Evolutionary conservation across 768 basidiomycete species (phyloP), one percentile per base, ranked within the genome.

Genomic region (Lactarius quietus): DNA sequence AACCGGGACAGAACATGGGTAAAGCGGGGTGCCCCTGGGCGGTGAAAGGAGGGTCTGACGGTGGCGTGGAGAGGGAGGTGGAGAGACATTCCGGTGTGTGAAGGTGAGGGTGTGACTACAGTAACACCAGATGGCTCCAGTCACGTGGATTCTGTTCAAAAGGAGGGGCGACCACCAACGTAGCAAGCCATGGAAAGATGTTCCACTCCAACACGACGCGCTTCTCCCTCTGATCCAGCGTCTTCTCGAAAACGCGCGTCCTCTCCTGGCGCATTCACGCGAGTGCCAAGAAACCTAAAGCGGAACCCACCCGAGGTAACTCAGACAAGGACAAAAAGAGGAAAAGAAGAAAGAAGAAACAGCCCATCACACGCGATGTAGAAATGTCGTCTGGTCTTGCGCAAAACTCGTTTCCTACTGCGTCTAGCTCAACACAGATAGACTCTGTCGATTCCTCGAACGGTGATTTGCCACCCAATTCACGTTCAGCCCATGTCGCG

Each of bases 341-440:
- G 41, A 70, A 67, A 26, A 71, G 70, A 70, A 73, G 68, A 66
- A 75, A 72, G 64, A 69, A 65, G 36, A 74, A 74, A 55, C 45
- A 64, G 17, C 67, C 74, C 28, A 54, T 74, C 14, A 66, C 72
- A 26, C 48, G 38, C 18, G 52, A 62, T 9, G 28, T 31, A 52
- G 48, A 23, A 31, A 23, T 18, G 35, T n/a, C 20, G 23, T 57
- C 55, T 18, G 61, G 23, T 14, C n/a, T 29, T 29, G 3, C 23
- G 9, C 18, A n/a, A 26, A 17, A 18, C 10, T 20, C 64, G 28
- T 20, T 41, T 29, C 56, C 64, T 58, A 52, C 51, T 2, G 48
- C 23, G 7, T 51, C 56, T 29, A 41, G 48, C 18, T 41, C 38
- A 57, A 57, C 18, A 23, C 41, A 56, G 54, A 55, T 23, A 20